Base-by-base conservation (phyloP, 768 basidiomycete species). In the Boletus tomentosulus region DNA sequence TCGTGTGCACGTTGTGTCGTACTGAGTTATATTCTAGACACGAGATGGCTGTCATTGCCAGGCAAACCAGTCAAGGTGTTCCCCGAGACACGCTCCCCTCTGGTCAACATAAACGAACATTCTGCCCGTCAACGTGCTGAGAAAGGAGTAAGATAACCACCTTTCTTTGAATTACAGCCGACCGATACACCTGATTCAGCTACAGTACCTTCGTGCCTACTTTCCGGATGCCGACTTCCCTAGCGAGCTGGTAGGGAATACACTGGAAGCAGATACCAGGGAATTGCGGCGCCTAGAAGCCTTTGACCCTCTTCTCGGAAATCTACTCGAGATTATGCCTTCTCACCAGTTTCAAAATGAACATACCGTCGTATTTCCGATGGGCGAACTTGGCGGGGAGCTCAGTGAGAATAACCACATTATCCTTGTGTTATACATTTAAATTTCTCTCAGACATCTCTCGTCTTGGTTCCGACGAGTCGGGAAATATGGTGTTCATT, bases 181-280 rank as follows among this genome's bases (percentile, higher is more conserved):
- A 19, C 25, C 54, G 10, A 59, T n/a, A 16, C 24, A 13, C 34
- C 11, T 56, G 45, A 48, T 42, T 16, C 55, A 92, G 89, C 79
- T 86, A 13, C 82, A 84, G 51, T 89, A 88, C 60, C 74, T 91
- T 45, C 81, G 86, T 43, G 84, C 81, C 4, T 78, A 79, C 66
- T 77, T 86, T 50, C 87, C 89, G 1, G 88, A 91, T 55, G 75
- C 86, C 15, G 87, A 90, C 55, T 73, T 92, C n/a, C 73, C 86
- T 7, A 71, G 79, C n/a, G 83, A 88, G 38, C 70, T 92, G 24
- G 75, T 92, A 43, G 68, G 79, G 48, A 78, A 80, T 27, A 76
- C 84, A 53, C 68, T 89, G 19, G 67, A 73, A 12, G 71, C 73
- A 48, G 82, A 85, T 44, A 70, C 74, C 12, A 69, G 62, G 39